Base-by-base conservation (phyloP, 2,329 filamentous ascomycete species). In the Alternaria dauci region DNA sequence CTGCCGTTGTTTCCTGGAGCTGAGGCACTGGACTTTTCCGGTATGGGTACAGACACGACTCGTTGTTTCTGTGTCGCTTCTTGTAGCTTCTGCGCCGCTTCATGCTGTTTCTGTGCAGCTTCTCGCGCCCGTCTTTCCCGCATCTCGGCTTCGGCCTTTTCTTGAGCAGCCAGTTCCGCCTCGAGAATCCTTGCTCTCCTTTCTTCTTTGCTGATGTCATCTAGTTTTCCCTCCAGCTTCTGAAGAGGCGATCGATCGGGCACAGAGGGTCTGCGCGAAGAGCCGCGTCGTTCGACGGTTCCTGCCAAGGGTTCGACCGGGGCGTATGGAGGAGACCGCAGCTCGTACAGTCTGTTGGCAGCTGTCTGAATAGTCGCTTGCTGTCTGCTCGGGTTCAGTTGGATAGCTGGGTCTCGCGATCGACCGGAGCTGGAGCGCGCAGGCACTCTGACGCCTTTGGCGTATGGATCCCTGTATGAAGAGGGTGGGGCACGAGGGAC, bases 121-220 rank as follows among this genome's bases (percentile, higher is more conserved):
- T 74, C 71, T 14, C 70, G 69, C 6, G 71, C 73, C 34, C 76
- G 69, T 26, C 74, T 71, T 43, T 71, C 75, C n/a, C 73, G 69
- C 58, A 65, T 68, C 41, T 76, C 74, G 9, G 80, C 77, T 38
- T 84, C 84, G 12, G 81, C 83, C 68, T 83, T 84, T 72, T 94
- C 89, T 68, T 89, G 87, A 18, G 89, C 86, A 43, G 87, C 86
- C 68, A 88, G 85, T 77, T 97, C 94, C 6, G 93, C 93, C 71
- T 94, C 91, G 75, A 93, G 87, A 5, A 94, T 88, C 47, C 92
- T 87, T 8, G 93, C 93, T 66, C 94, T 87, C 78, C 96, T 96
- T 79, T 97, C 94, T 80, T 97, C 94, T 78, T 97, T 98, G 77
- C 91, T 97, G 78, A 97, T 94, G 80, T 91, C 93, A 78, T 91